Base-by-base conservation (phyloP, 352 stramenopile species). In the Globisporangium abappressorium region DNA sequence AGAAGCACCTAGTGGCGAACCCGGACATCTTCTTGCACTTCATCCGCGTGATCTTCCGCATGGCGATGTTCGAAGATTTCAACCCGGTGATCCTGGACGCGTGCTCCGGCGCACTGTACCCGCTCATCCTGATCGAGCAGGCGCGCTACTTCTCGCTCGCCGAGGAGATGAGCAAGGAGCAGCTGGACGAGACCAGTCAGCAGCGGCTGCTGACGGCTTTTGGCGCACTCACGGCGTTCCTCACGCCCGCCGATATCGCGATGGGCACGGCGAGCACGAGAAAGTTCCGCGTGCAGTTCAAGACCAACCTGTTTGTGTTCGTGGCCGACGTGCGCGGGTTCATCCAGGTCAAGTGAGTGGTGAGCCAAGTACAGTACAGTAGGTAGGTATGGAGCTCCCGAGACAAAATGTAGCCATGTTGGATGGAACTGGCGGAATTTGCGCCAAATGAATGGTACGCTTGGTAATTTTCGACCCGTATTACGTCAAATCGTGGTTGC, bases 61-160 rank as follows among this genome's bases (percentile, higher is more conserved):
- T 94, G 77, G 82, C 77, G 30, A 73, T 95, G 57, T 92, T 93
- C 61, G 84, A 95, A 71, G 81, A 92, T 62, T 93, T 89, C 64
- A 85, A 93, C 60, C 81, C 81, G 0, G 65, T 78, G 34, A 89
- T 94, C 47, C 72, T 95, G 5, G 87, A 95, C 70, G 77, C 74
- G 22, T 93, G 84, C 57, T 76, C 85, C 12, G 69, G 80, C 22
- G 82, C 87, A 9, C 71, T 95, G 28, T 95, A 91, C 69, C 82
- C 84, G n/a, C 77, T 95, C 26, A 83, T 95, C 62, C 77, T 95
- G 62, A 87, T 93, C 49, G 83, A 93, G 59, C 80, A 89, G 56
- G 77, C 73, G 28, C 75, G 85, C n/a, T 92, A 93, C 67, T 90
- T 82, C 65, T 57, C 73, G 9, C 73, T 95, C 51, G 84, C 80